Percentiles rank a stretch among this genome's conserved stretches.
Conservation (phyloP, 257 asterid genomes). For the Ehretia macrophylla region DNA sequence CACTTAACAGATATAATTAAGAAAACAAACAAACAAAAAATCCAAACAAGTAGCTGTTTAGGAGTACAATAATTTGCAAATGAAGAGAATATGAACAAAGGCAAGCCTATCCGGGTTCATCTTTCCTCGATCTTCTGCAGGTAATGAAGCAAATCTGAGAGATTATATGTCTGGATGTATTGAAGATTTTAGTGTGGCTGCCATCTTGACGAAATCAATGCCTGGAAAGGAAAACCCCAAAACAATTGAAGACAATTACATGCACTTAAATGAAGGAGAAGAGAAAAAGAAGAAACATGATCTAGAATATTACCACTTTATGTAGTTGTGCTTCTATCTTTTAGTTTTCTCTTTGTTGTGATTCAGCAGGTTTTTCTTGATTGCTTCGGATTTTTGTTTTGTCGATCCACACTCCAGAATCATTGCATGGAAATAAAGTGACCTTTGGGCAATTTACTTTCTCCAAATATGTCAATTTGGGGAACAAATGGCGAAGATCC, state of each 20-base stretch:
- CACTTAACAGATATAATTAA: too few relatives aligned
- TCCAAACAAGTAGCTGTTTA: neutral
- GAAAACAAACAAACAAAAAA: neutral
- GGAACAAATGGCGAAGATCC: neutral
- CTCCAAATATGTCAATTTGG: neutral
- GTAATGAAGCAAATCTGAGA: neutral
- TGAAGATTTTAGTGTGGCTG: neutral
- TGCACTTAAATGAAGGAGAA: too few relatives aligned
- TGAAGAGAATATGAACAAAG: neutral
- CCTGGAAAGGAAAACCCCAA: neutral
- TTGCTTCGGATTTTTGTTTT: neutral
- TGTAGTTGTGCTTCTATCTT: neutral
- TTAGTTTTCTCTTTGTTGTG: neutral
- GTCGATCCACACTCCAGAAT: slow-evolving; percentile 5
- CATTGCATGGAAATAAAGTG: neutral
- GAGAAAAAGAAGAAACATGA: too few relatives aligned
- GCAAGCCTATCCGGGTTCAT: neutral
- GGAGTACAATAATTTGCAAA: neutral
- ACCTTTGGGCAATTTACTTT: slow-evolving; percentile 2
- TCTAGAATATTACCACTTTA: neutral
- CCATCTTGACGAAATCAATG: neutral
- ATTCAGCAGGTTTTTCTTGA: neutral
- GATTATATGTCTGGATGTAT: neutral
- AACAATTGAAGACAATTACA: too few relatives aligned
- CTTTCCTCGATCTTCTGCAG: neutral